Evolutionary conservation across 2,329 filamentous ascomycete species (phyloP), one percentile per base, ranked within the genome.

Genomic region (Byssochlamys sp.): DNA sequence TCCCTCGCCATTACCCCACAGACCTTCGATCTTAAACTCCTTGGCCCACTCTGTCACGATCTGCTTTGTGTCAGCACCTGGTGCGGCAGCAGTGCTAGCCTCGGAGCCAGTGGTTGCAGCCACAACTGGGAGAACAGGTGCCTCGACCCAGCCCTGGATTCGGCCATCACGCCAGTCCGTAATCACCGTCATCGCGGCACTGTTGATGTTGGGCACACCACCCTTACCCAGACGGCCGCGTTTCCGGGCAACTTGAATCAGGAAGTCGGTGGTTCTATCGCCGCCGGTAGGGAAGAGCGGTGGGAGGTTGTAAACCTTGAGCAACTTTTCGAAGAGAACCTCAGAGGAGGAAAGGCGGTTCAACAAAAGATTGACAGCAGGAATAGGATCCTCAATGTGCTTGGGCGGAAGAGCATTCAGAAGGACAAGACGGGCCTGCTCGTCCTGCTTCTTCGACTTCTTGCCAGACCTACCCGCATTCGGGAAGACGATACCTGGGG

Each of bases 91-190:
- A 61, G 70, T 61, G 53, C 67, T 59, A 50, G 69, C 52, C 3
- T 67, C 54, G 49, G 60, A 65, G 52, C 71, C 69, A 61, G 73
- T 70, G 51, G 74, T 72, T 50, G 66, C 69, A 24, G 72, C 67
- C n/a, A 79, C 79, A 52, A 87, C 81, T 19, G 82, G 76, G 59
- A 90, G 74, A 35, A 81, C 80, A 6, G 91, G 91, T 2, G 90
- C 83, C 65, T 91, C 88, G 53, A 86, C 83, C 91, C 91, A 96
- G 58, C 91, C 91, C 75, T 95, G 90, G 66, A 99, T 95, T 55
- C 94, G 84, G 27, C 91, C 92, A 71, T 97, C 92, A 65, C 94
- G 84, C 90, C 94, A 95, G 77, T 99, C 94, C n/a, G 86, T 94
- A 58, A 99, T 85, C 57, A 99, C 91, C 0, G 90, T 88, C 82